These are phyloP conservation scores for Umbellularia californica DNA, from an alignment of 164 flowering plant species.

Conservation along the genomic window DNA sequence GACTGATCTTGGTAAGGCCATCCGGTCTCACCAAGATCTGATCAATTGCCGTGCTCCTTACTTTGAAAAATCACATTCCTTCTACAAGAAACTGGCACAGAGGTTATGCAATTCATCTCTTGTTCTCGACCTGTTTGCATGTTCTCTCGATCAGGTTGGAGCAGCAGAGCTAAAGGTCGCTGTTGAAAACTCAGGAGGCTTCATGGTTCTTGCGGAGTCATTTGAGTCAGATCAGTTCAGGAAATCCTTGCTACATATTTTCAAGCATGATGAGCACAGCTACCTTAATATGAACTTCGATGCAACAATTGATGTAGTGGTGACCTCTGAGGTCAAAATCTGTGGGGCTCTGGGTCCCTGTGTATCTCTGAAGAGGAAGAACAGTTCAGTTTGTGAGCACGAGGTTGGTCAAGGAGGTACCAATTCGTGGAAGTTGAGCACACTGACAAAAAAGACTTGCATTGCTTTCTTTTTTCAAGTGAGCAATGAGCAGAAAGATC, in stretches of 20 bases:
- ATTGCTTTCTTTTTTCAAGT: conserved; percentile 83
- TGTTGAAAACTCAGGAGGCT: conserved; percentile 83
- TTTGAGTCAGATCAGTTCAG: conserved; percentile 74
- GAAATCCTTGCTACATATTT: conserved; percentile 64
- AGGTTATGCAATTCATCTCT: conserved; percentile 64
- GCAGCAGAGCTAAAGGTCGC: conserved; percentile 65
- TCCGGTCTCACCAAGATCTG: conserved; percentile 73
- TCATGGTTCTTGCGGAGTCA: conserved; percentile 72
- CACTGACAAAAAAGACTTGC: conserved; percentile 68
- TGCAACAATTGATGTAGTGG: conserved; percentile 72
- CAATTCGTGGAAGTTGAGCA: conserved; percentile 63
- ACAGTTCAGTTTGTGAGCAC: conserved; percentile 53
- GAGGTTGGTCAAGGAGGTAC: conserved; percentile 82
- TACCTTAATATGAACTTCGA: conserved; percentile 67
- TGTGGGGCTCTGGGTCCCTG: conserved; percentile 94
- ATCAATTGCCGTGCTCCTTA: conserved; percentile 51
- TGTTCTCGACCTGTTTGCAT: conserved; percentile 85
- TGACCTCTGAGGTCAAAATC: conserved; percentile 66
- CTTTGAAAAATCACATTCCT: conserved; percentile 47
- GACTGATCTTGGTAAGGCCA: conserved; percentile 51
- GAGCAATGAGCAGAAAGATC: conserved; percentile 46
- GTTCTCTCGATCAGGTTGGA: conserved; percentile 94
- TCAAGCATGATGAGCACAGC: conserved; percentile 55
- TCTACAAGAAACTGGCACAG: conserved; percentile 52
- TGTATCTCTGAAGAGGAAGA: conserved; percentile 56